Evolutionary conservation across 1,139 yeast genomes (phyloP).

Genomic region (Kodamaea anthophila): DNA sequence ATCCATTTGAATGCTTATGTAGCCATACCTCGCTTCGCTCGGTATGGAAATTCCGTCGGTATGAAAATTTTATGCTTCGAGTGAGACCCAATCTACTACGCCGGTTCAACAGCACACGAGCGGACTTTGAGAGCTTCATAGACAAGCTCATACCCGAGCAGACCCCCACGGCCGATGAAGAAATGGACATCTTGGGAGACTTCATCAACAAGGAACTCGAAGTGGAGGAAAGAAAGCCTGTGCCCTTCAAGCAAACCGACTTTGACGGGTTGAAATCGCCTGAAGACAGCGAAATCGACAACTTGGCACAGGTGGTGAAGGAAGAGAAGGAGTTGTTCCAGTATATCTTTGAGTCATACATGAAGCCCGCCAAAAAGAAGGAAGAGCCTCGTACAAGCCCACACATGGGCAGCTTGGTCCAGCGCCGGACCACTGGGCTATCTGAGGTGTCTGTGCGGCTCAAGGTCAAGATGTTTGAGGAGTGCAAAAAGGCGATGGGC

Average conservation of each 20-base stretch:
- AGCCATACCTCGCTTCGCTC: too few relatives aligned
- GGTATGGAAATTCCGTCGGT: too few relatives aligned
- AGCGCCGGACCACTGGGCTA: slow-evolving; percentile 8
- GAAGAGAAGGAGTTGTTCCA: slow-evolving; percentile 21
- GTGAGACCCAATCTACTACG: too few relatives aligned
- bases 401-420: slow-evolving; percentile 9
- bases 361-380: slow-evolving; percentile 11
- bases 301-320: slow-evolving; percentile 14
- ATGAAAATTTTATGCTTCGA: too few relatives aligned
- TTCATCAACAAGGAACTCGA: slow-evolving; percentile 9
- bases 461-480: slow-evolving; percentile 14
- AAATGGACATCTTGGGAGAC: slow-evolving; percentile 11
- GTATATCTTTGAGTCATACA: slow-evolving; percentile 21
- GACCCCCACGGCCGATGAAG: slow-evolving; percentile 2
- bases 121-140: slow-evolving; percentile 4
- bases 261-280: slow-evolving; percentile 7
- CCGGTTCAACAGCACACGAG: too few relatives aligned
- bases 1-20: too few relatives aligned
- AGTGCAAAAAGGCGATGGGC: slow-evolving; percentile 17
- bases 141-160: slow-evolving; percentile 3
- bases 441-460: slow-evolving; percentile 11
- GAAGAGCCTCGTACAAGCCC: slow-evolving; percentile 7
- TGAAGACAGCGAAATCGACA: slow-evolving; percentile 5
- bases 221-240: slow-evolving; percentile 3
- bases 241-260: slow-evolving; percentile 4